A percentile compares a stretch with the other conserved stretches of the same genome.
Conservation (phyloP, 176 grass and related monocot genomes). For the Juncus effusus region DNA sequence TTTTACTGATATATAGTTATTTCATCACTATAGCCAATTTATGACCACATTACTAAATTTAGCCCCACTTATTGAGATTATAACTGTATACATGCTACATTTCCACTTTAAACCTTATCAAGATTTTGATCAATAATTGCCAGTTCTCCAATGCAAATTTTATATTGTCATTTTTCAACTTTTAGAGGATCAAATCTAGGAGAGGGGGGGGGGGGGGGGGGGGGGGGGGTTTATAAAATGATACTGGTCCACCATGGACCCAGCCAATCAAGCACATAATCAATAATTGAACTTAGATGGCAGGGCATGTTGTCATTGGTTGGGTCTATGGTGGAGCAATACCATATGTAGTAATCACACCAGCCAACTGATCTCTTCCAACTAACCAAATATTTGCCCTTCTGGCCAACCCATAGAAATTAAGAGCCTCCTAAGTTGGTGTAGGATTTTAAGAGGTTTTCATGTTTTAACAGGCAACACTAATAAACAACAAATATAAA, state of each 20-base stretch:
- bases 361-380: slow-evolving; percentile 11
- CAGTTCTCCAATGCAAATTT: slow-evolving; percentile 6
- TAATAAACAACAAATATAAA: background rate
- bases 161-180: slow-evolving; percentile 18
- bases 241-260: no score
- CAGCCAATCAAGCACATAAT: no score
- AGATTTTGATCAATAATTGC: slow-evolving; percentile 7
- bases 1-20: background rate
- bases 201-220: no score
- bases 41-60: slow-evolving; percentile 4
- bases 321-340: no score
- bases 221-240: no score
- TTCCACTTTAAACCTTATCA: background rate
- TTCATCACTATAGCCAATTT: slow-evolving; percentile 1
- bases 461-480: background rate
- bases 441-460: slow-evolving; percentile 4
- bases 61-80: slow-evolving; percentile 1
- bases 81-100: slow-evolving; percentile 10
- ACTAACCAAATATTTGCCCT: slow-evolving; percentile 21
- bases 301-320: no score
- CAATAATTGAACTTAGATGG: no score
- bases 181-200: background rate
- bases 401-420: slow-evolving; percentile 10
- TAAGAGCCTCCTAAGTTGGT: slow-evolving; percentile 26
- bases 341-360: slow-evolving; percentile 1